Evolutionary conservation across 208 protist species (phyloP), one percentile per base, ranked within the genome.

Genomic region (Leptomonas pyrrhocoris): DNA sequence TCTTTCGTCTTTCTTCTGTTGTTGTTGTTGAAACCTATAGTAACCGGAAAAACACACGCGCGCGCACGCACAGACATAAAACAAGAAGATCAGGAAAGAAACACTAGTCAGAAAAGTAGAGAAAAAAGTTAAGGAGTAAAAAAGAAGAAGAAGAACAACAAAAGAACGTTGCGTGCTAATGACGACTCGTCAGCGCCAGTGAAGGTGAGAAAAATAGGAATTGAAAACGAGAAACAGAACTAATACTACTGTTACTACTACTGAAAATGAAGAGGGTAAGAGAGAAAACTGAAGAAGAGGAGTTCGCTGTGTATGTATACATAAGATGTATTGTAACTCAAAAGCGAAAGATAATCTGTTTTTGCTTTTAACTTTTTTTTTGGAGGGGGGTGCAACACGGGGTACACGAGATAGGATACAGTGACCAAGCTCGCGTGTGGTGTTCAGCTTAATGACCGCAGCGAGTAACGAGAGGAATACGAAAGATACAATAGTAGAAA

Each of bases 81-180:
- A 61, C 46, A 65, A 30, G 36, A 57, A 56, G 15, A 53, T 28
- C 49, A 45, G 38, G 49, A 65, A 18, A 25, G 48, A 45, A 61
- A 51, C 21, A 54, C 2, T 66, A 56, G 38, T 42, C 13, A 6
- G 13, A 42, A 42, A 42, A 13, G 9, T 42, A 42, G 19, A 27
- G 64, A 23, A 21, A 38, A 40, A 60, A 48, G 7, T 36, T 1
- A 0, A 48, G 36, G 46, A 45, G 43, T 8, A 63, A 51, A 11
- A 40, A 25, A 49, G n/a, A 36, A 34, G 50, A 45, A 31, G 8
- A 18, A 49, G 13, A 25, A 34, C 6, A 53, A 50, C 2, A 23
- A 38, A 25, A 43, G 27, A 50, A 60, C 8, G 42, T 12, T 18
- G n/a, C n/a, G n/a, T n/a, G n/a, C n/a, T n/a, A n/a, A n/a, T n/a